phyloP scores from a whole-genome alignment of 495 filamentous ascomycete species.

The Durotheca rogersii region DNA sequence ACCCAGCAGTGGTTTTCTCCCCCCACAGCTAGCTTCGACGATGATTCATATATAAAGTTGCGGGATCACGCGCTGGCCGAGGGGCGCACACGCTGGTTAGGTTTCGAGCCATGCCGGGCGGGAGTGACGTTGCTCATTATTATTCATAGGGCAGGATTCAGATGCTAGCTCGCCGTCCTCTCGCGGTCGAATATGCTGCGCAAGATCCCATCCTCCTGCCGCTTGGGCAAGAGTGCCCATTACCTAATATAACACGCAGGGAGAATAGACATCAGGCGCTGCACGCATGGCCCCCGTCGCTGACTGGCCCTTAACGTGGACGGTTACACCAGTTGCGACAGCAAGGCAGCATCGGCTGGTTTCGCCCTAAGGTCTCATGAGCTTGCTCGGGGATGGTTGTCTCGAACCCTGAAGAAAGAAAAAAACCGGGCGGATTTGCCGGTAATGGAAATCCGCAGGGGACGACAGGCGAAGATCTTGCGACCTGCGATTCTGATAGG shows the following conservation, averaged over 20 bases:
- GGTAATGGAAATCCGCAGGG: slow-evolving; percentile 29
- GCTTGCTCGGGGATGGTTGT: slow-evolving; percentile 29
- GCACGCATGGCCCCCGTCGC: slow-evolving; percentile 17
- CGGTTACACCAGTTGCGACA: slow-evolving; percentile 34
- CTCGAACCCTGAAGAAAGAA: slow-evolving; percentile 24
- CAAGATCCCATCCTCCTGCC: slow-evolving; percentile 8
- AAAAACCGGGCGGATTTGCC: slow-evolving; percentile 26
- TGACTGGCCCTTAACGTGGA: slow-evolving; percentile 18
- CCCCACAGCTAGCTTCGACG: slow-evolving; percentile 20
- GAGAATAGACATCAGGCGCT: slow-evolving; percentile 15
- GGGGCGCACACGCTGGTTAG: slow-evolving; percentile 27
- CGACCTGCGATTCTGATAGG: slow-evolving; percentile 28
- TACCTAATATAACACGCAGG: slow-evolving; percentile 15
- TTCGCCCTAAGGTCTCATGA: slow-evolving; percentile 32
- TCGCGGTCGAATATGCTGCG: slow-evolving; percentile 15
- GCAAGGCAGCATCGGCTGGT: slow-evolving; percentile 34
- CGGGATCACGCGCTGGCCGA: slow-evolving; percentile 24
- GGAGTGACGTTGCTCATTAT: too few relatives aligned
- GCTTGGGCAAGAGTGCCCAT: slow-evolving; percentile 3
- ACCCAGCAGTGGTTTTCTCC: slow-evolving; percentile 21
- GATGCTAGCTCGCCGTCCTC: slow-evolving; percentile 18
- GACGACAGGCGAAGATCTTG: slow-evolving; percentile 27
- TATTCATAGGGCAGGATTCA: slow-evolving; percentile 33
- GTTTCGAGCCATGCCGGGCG: slow-evolving; percentile 2
- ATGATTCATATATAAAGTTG: slow-evolving; percentile 29